These are phyloP conservation scores for Kuraishia floccosa DNA, from an alignment of 805 yeast species.

Conservation along the genomic window DNA sequence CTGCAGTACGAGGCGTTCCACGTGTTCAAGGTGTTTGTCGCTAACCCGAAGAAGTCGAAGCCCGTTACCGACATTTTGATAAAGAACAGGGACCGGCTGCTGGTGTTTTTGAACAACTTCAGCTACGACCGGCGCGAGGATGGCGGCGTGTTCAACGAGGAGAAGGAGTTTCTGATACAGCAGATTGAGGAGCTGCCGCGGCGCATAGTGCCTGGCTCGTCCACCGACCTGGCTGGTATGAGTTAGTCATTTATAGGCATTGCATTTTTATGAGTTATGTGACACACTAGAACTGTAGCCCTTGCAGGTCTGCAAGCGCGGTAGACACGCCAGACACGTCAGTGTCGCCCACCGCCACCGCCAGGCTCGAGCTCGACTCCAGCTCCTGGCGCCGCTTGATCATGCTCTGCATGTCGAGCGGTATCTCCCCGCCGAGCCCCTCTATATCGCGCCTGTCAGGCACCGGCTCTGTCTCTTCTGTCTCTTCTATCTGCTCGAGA, in stretches of 20 bases:
- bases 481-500: not conserved
- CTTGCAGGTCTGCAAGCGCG: constrained; percentile 2
- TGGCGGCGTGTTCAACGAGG: constrained; percentile 58
- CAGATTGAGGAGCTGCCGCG: constrained; percentile 68
- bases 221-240: constrained; percentile 2
- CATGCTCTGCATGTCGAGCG: no score
- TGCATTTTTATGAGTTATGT: no score
- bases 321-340: no score
- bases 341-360: no score
- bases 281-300: constrained; percentile 3
- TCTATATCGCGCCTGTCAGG: no score
- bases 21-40: constrained; percentile 90
- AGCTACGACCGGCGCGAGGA: constrained; percentile 53
- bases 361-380: no score
- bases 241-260: no score
- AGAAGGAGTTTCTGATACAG: constrained; percentile 67
- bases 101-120: constrained; percentile 58
- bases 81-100: constrained; percentile 71
- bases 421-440: no score
- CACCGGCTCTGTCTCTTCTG: not conserved
- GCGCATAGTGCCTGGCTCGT: constrained; percentile 16
- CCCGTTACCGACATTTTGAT: constrained; percentile 70
- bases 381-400: no score
- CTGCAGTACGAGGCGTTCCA: constrained; percentile 87
- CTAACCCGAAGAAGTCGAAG: constrained; percentile 84